Base-by-base conservation (phyloP, 257 asterid genomes). In the Fraxinus excelsior region DNA sequence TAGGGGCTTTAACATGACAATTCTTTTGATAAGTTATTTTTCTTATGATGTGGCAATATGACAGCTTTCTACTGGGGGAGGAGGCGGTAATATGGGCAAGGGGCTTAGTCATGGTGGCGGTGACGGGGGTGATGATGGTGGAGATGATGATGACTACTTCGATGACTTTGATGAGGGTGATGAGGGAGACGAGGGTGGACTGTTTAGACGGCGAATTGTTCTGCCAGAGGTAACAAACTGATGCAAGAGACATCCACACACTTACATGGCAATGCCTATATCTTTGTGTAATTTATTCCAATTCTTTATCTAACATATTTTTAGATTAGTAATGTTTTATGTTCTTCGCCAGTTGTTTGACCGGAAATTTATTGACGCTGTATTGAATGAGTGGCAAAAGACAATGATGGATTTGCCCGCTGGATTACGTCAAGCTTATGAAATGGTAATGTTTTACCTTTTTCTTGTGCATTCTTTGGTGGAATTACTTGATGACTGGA, bases 381-480 rank as follows among this genome's bases (percentile, higher is more conserved):
- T 96, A 38, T 76, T 96, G 84, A 90, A 88, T 78, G 99, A 96
- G 91, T 96, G 99, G 99, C 97, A 93, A 84, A 93, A 87, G 90
- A 93, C 99, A 51, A 86, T 93, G 86, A 90, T 92, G 92, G 99
- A 96, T 88, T 92, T 96, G 81, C 98, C 99, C 49, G 95, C 96
- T 76, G 99, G 99, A 76, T 83, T 96, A 21, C 91, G 99, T 69
- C 99, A 96, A 87, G 98, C 98, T 75, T 96, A 88, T 82, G 98
- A 96, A 86, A 90, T 96, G 99, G 99, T 96, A 88, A 82, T 74
- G 34, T 62, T 79, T 64, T 49, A 23, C 46, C 19, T 35, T 58
- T 29, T 44, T 70, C 40, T 42, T 65, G 68, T 62, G 26, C 35
- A 11, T 62, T 62, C 19, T 62, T 14, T 65, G 69, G 68, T 74